Evolutionary conservation across 371 early-diverging fungal genomes (phyloP), one percentile per base, ranked within the genome.

Genomic region (Smittium mucronatum): DNA sequence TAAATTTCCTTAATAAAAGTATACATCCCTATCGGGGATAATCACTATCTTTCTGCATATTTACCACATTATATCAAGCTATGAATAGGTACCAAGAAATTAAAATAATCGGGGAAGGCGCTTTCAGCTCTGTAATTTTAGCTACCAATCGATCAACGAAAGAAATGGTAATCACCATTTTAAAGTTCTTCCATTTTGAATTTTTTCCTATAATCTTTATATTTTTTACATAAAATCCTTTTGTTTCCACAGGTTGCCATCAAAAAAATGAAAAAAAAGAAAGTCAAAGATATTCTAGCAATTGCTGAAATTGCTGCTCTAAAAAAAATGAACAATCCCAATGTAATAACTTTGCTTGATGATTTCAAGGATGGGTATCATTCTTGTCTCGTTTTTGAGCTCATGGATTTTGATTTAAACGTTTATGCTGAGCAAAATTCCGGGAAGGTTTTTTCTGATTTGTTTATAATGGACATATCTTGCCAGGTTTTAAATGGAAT

Each of bases 401-500:
- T 84, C 69, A 89, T 94, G 88, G 91, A 97, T 34, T 89, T 89
- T n/a, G 93, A 95, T 76, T 77, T 97, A 35, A 93, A 93, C 75
- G 93, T 94, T 75, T 73, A 87, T 66, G 88, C 92, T 33, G 85
- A 87, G 64, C 83, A 85, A 34, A 82, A 87, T 30, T 85, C 85
- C 34, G 90, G 87, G 29, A 63, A 69, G 15, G 72, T 74, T 16
- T 80, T 89, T 66, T 73, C 83, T 26, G 87, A 88, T 69, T 69
- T 71, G 1, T 81, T 80, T 35, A 81, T 91, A 63, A 83, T 85
- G 70, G 79, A 77, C 64, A 84, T 85, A 69, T 85, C 88, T 74
- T 89, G 78, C 70, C 95, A 97, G 78, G 83, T 94, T 0, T 78
- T 95, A 21, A 81, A 83, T 33, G 96, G 93, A 5, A 74, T 96